Base-by-base conservation (phyloP, 345 rosid genomes). In the Carallia brachiata region DNA sequence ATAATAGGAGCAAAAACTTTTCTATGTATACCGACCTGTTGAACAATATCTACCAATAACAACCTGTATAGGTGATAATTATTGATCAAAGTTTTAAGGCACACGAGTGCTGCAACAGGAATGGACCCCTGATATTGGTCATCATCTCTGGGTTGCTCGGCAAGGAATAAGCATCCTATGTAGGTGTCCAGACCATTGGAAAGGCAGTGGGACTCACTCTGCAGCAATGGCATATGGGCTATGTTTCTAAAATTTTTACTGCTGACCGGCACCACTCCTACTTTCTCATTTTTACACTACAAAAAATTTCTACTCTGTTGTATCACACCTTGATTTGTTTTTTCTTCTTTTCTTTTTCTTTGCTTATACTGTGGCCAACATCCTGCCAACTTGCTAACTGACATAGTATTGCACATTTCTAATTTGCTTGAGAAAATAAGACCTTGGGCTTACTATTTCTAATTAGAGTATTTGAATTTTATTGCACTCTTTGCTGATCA, bases 51-150 rank as follows among this genome's bases (percentile, higher is more conserved):
- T 47, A 47, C 1, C 2, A 6, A 53, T 0, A 62, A 6, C 3
- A 65, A 52, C 9, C 47, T 40, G 47, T 9, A 8, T 40, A 18
- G 58, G 58, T 2, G 62, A 61, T 67, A 61, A 75, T 63, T 32
- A 75, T 63, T 47, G 72, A 71, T 64, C 74, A 73, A 30, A 67
- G 61, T 83, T 71, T 63, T 2, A 34, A 71, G 78, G 69, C 78
- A 65, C 85, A 81, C 85, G 85, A 67, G 69, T 71, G 74, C 54
- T 36, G 44, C 31, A 44, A 61, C 66, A 52, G 57, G 65, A 66
- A 70, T 74, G 72, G 80, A 72, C 56, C 80, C 77, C 44, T 59
- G 40, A 63, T 68, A 69, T 67, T 71, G 59, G 52, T 69, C 1
- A 54, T 68, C 34, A 37, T 68, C 28, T 56, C 58, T 28, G 30